phyloP scores from a whole-genome alignment of 1,284 basidiomycete genomes.

The Irpex rosettiformis region DNA sequence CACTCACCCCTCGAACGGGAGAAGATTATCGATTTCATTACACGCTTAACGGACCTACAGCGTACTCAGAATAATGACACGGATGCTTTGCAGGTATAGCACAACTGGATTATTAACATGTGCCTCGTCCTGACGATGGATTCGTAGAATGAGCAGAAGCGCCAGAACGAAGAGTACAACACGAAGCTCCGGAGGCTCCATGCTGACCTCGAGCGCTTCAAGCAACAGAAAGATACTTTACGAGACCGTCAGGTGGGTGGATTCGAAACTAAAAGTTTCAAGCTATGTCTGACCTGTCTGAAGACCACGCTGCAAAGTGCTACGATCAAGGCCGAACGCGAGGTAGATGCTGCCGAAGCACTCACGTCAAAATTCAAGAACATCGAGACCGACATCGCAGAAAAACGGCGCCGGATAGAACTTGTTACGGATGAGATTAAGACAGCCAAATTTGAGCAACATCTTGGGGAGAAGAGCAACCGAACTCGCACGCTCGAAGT shows the following conservation, averaged over 20 bases:
- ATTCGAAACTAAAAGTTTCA: too few relatives aligned
- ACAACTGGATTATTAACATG: not conserved
- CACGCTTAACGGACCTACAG: conserved; percentile 56
- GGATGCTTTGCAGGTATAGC: conserved; percentile 59
- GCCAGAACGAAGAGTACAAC: conserved; percentile 58
- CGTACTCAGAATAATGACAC: conserved; percentile 52
- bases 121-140: conserved; percentile 3
- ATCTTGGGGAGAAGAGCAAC: conserved; percentile 56
- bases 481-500: conserved; percentile 66
- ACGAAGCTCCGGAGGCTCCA: conserved; percentile 48
- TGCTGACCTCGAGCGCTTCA: conserved; percentile 49
- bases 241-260: conserved; percentile 68
- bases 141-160: conserved; percentile 45
- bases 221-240: conserved; percentile 46
- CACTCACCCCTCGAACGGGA: conserved; percentile 61
- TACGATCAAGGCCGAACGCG: conserved; percentile 20
- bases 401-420: conserved; percentile 57
- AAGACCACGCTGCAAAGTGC: conserved; percentile 21
- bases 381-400: conserved; percentile 54
- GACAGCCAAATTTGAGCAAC: conserved; percentile 65
- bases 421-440: conserved; percentile 58
- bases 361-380: conserved; percentile 20
- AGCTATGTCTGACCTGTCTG: not conserved
- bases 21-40: conserved; percentile 68
- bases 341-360: conserved; percentile 23